These are phyloP conservation scores for Ascochyta viciae-villosae DNA, from an alignment of 2,329 filamentous ascomycete species.

Conservation along the genomic window DNA sequence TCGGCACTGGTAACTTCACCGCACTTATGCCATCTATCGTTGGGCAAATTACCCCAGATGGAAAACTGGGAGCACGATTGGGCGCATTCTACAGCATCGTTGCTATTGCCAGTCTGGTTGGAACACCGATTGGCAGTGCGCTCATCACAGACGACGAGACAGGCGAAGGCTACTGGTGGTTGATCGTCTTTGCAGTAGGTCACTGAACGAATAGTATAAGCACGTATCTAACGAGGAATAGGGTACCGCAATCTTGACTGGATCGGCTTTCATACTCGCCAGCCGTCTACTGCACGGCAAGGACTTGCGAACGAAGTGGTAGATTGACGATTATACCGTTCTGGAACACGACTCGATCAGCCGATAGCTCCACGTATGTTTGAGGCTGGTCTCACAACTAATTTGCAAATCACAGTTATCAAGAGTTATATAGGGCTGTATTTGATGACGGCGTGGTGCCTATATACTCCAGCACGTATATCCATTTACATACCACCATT, in stretches of 20 bases:
- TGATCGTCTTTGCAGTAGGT: constrained; percentile 39
- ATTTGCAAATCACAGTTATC: background rate
- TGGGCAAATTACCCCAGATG: constrained; percentile 73
- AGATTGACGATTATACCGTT: background rate
- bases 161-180: constrained; percentile 30
- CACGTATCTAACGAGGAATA: background rate
- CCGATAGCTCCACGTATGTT: too few species aligned
- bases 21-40: constrained; percentile 69
- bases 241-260: constrained; percentile 24
- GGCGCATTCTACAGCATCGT: constrained; percentile 69
- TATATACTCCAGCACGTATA: background rate
- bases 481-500: background rate
- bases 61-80: constrained; percentile 72
- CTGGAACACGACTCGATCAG: too few species aligned
- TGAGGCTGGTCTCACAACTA: too few species aligned
- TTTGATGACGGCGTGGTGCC: background rate
- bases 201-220: background rate
- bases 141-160: constrained; percentile 30
- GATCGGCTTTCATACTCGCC: constrained; percentile 29
- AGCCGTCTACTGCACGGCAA: constrained; percentile 28
- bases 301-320: constrained; percentile 23
- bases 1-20: constrained; percentile 71
- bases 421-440: background rate
- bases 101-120: constrained; percentile 69
- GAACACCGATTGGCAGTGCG: constrained; percentile 69